Evolutionary conservation across 169 alveolate genomes (phyloP), one percentile per base, ranked within the genome.

Genomic region (Besnoitia besnoiti): DNA sequence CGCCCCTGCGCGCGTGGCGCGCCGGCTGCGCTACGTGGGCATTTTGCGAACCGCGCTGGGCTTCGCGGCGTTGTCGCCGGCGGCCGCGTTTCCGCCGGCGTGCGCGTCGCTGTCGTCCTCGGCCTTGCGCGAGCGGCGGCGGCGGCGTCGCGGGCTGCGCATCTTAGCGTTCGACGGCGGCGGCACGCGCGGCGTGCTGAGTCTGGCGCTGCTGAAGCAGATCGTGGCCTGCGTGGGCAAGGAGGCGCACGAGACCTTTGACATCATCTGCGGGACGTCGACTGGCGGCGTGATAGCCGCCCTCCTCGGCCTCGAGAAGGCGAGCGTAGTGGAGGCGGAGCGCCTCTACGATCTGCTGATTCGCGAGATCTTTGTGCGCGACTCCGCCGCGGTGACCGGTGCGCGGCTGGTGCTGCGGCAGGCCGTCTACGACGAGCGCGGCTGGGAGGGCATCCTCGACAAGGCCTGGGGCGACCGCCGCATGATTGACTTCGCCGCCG

Each of bases 101-200:
- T 19, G 24, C 39, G 8, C n/a, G 8, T 27, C 79, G 33, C 14
- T 62, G 79, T 62, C 33, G 7, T 10, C 79, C 24, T 16, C 21
- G 24, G 3, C 82, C n/a, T n/a, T n/a, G n/a, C n/a, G n/a, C n/a
- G n/a, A n/a, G 46, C 82, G n/a, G 46, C 44, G 44, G 24, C 67
- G 93, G 76, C 90, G 94, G 90, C 93, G 93, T 85, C 84, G 96
- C 27, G 96, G 96, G 39, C 92, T 97, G 79, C 92, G 98, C 35
- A 95, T 97, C 14, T 94, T 97, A 49, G 93, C 96, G 75, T 77
- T 97, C 0, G 98, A 97, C 85, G 98, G 98, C 16, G 98, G 98
- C 16, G 98, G 98, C 50, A 93, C 96, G 4, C 93, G 97, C 90
- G 98, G 98, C 12, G 96, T 97, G 14, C 88, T 97, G 79, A 96